Percentiles rank a stretch among this genome's conserved stretches.
phyloP scores from a whole-genome alignment of 192 early-diverging fungal genomes.

The Podila verticillata region DNA sequence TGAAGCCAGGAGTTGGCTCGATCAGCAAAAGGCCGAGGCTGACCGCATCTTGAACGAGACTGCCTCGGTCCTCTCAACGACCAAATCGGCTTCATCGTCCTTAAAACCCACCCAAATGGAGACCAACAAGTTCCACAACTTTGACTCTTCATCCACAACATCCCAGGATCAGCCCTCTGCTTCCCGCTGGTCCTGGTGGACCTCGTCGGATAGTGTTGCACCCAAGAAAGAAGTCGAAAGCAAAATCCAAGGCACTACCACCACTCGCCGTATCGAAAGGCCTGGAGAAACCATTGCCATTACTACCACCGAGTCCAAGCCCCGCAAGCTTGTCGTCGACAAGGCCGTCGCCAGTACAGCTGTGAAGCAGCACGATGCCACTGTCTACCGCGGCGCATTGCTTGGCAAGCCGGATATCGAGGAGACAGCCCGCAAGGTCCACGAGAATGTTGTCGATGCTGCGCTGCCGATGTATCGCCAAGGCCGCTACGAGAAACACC shows the following conservation, averaged over 20 bases:
- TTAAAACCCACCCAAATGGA: not conserved
- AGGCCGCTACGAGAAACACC: conserved; percentile 23
- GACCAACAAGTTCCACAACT: conserved; percentile 19
- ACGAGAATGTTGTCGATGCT: conserved; percentile 41
- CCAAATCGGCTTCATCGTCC: not conserved
- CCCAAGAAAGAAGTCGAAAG: not conserved
- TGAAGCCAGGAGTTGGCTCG: conserved; percentile 3
- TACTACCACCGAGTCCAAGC: not conserved
- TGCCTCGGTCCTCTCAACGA: not conserved
- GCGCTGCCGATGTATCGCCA: conserved; percentile 10
- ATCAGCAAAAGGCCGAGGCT: conserved; percentile 9
- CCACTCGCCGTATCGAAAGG: no score
- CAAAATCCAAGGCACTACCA: not conserved
- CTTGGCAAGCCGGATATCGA: conserved; percentile 12
- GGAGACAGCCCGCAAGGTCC: conserved; percentile 40
- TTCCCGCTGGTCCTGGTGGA: conserved; percentile 39
- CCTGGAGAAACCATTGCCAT: not conserved
- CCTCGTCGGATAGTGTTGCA: not conserved
- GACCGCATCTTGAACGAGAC: conserved; percentile 8
- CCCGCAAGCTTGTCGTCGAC: conserved; percentile 28
- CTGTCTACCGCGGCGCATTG: conserved; percentile 2
- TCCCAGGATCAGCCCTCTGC: conserved; percentile 24
- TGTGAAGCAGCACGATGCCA: conserved; percentile 24
- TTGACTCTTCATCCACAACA: not conserved
- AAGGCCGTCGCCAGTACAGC: conserved; percentile 30